Conservation (phyloP, 495 filamentous ascomycete species). For the Talaromyces nanjingensis region DNA sequence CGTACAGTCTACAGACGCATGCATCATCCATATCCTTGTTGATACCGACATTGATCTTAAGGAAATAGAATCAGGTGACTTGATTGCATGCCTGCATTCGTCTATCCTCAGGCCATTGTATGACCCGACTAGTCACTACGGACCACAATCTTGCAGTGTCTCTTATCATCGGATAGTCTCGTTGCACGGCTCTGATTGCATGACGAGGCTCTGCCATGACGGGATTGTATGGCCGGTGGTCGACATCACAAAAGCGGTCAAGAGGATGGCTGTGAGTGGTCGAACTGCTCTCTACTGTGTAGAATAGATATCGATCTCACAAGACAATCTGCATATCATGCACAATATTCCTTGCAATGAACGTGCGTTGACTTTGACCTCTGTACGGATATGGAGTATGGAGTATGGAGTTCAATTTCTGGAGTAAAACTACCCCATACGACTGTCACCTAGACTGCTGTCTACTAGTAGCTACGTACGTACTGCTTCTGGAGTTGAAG, state of each 20-base stretch:
- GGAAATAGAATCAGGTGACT: neutral
- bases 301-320: neutral
- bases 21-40: neutral
- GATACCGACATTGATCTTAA: neutral
- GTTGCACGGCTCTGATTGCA: neutral
- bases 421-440: neutral
- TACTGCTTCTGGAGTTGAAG: neutral
- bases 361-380: neutral
- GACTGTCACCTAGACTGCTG: too few relatives aligned
- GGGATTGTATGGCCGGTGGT: neutral
- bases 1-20: neutral
- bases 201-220: neutral
- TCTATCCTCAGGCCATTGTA: neutral
- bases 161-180: neutral
- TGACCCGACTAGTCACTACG: neutral
- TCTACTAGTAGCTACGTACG: too few relatives aligned
- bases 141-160: neutral
- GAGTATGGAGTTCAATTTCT: neutral
- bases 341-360: neutral
- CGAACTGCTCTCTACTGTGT: neutral
- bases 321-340: neutral
- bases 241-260: slow-evolving; percentile 6
- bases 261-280: neutral
- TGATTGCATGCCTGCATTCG: neutral
- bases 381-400: neutral